phyloP scores from a whole-genome alignment of 2,329 filamentous ascomycete species.

The Sodiomyces alkalinus region DNA sequence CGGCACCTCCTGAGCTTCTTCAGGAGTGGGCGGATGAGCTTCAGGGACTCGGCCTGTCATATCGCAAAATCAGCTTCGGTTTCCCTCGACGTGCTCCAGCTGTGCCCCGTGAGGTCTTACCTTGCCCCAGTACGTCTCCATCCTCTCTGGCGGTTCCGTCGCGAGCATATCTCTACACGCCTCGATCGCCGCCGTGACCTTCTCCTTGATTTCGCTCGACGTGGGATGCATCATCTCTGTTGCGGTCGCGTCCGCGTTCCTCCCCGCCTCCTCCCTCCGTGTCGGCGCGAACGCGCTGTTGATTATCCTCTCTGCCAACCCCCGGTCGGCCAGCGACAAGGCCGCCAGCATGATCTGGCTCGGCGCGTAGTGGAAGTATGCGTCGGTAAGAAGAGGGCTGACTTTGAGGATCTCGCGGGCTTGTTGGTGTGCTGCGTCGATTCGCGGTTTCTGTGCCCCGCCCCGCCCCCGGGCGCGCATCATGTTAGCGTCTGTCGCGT shows the following conservation, averaged over 20 bases:
- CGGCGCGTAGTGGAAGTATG: constrained; percentile 93
- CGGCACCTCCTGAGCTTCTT: constrained; percentile 59
- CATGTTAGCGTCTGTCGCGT: not conserved
- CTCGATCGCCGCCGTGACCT: constrained; percentile 32
- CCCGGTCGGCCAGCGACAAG: constrained; percentile 57
- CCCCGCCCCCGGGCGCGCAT: too few species aligned
- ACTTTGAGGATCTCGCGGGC: constrained; percentile 63
- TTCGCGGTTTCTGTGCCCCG: constrained; percentile 22
- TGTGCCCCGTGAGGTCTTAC: too few species aligned
- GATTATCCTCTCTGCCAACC: constrained; percentile 36
- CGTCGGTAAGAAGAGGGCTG: constrained; percentile 75
- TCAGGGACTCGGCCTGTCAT: constrained; percentile 27
- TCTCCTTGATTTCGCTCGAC: constrained; percentile 27
- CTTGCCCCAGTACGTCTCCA: constrained; percentile 37
- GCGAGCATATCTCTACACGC: constrained; percentile 38
- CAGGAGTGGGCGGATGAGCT: constrained; percentile 41
- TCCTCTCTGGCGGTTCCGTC: constrained; percentile 39
- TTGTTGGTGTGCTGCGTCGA: constrained; percentile 51
- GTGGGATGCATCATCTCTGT: too few species aligned
- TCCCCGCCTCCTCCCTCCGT: too few species aligned
- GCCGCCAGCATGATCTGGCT: constrained; percentile 86
- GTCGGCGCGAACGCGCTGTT: constrained; percentile 18
- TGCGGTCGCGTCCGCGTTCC: constrained; percentile 5
- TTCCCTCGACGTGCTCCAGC: not conserved
- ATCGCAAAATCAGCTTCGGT: too few species aligned